Percentiles rank a stretch among this genome's conserved stretches.
Conservation (phyloP, 371 early-diverging fungal species). For the Phascolomyces articulosus region DNA sequence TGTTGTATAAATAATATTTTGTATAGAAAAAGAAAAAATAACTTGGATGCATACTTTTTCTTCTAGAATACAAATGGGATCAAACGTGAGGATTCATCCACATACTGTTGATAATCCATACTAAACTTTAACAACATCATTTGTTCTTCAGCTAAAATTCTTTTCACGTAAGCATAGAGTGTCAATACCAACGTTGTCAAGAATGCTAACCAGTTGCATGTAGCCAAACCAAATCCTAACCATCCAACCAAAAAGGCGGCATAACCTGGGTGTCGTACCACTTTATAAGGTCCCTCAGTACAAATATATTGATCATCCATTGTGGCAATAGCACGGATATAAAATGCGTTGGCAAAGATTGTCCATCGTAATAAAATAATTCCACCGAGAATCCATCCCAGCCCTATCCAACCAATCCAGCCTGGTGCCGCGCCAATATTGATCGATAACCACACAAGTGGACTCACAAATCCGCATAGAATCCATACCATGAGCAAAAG, state of each 20-base stretch:
- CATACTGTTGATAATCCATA: constrained; percentile 49
- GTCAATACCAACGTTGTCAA: constrained; percentile 20
- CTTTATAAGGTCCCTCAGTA: constrained; percentile 43
- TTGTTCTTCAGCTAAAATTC: constrained; percentile 40
- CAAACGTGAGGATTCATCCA: constrained; percentile 27
- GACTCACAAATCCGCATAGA: constrained; percentile 15
- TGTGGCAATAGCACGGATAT: constrained; percentile 38
- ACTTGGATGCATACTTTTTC: no score
- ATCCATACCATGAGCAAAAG: constrained; percentile 21
- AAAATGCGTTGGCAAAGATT: constrained; percentile 37
- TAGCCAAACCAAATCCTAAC: constrained; percentile 41
- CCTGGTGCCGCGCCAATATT: constrained; percentile 8
- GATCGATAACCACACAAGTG: constrained; percentile 22
- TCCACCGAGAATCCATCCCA: constrained; percentile 28
- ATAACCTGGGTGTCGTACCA: constrained; percentile 46
- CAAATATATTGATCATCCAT: constrained; percentile 48
- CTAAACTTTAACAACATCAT: constrained; percentile 49
- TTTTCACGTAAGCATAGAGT: constrained; percentile 25
- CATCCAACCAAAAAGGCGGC: constrained; percentile 38
- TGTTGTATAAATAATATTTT: no score
- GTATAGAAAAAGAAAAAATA: no score
- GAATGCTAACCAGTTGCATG: constrained; percentile 27
- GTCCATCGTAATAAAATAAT: constrained; percentile 35
- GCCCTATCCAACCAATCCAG: constrained; percentile 27
- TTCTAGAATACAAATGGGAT: constrained; percentile 1